phyloP scores from a whole-genome alignment of 495 filamentous ascomycete species.

The Trichoderma erinaceum region DNA sequence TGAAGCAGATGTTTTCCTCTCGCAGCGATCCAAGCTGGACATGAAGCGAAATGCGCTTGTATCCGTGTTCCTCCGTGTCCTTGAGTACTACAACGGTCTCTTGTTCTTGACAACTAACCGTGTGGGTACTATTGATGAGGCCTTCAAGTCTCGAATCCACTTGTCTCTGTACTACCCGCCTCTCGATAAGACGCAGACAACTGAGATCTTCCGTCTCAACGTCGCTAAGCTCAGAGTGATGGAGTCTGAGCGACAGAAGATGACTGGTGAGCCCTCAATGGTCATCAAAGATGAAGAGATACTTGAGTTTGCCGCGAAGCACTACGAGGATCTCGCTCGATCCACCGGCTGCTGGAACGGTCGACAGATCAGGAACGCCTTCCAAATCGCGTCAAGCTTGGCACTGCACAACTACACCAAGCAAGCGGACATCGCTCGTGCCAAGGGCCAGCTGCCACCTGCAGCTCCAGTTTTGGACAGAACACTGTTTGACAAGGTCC shows the following conservation, averaged over 20 bases:
- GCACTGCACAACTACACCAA: constrained; percentile 26
- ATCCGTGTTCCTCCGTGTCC: constrained; percentile 44
- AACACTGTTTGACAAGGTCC: constrained; percentile 29
- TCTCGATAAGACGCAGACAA: constrained; percentile 63
- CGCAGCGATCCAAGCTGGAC: constrained; percentile 38
- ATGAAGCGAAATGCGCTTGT: constrained; percentile 48
- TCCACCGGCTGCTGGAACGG: constrained; percentile 41
- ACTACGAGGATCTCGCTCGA: constrained; percentile 40
- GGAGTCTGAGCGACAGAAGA: constrained; percentile 41
- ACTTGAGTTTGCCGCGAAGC: constrained; percentile 53
- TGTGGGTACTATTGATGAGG: constrained; percentile 41
- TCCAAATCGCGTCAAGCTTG: constrained; percentile 54
- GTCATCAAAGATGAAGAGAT: constrained; percentile 36
- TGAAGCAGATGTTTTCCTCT: constrained; percentile 49
- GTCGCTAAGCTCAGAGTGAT: constrained; percentile 46
- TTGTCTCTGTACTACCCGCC: constrained; percentile 49
- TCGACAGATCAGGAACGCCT: constrained; percentile 54
- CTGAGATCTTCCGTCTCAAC: constrained; percentile 77
- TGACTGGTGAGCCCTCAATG: constrained; percentile 26
- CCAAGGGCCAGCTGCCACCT: constrained; percentile 24
- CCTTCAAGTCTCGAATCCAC: constrained; percentile 48
- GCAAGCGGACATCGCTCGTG: constrained; percentile 17
- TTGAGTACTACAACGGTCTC: constrained; percentile 49
- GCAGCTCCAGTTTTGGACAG: constrained; percentile 25
- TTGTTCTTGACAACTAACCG: constrained; percentile 51